Evolutionary conservation across 2,329 filamentous ascomycete species (phyloP).

Genomic region (Phialemonium atrogriseum): DNA sequence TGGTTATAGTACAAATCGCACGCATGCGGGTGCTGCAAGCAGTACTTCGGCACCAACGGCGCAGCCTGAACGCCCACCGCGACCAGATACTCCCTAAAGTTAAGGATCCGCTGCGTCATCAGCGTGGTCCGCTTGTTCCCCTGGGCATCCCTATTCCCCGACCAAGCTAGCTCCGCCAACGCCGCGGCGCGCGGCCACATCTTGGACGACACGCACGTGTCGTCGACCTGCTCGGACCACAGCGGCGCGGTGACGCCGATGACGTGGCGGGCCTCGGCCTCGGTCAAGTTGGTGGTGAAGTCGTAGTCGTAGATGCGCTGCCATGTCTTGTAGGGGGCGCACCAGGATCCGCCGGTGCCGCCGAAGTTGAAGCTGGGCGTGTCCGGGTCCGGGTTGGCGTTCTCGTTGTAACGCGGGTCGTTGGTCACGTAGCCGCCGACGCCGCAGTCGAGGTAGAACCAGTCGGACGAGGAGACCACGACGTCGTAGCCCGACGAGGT

Average conservation of each 20-base stretch:
- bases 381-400: conserved; percentile 37
- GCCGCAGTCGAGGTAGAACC: conserved; percentile 49
- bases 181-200: conserved; percentile 51
- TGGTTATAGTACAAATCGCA: conserved; percentile 48
- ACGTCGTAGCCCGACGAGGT: conserved; percentile 42
- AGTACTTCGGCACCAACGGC: conserved; percentile 48
- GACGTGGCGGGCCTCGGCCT: conserved; percentile 35
- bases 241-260: conserved; percentile 43
- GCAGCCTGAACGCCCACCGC: conserved; percentile 42
- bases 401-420: conserved; percentile 46
- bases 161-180: conserved; percentile 46
- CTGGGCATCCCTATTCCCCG: conserved; percentile 39
- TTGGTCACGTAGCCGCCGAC: conserved; percentile 45
- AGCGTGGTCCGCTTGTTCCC: conserved; percentile 42
- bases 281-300: conserved; percentile 40
- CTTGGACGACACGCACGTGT: conserved; percentile 37
- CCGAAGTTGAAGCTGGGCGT: conserved; percentile 44
- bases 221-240: conserved; percentile 47
- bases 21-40: conserved; percentile 46
- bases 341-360: conserved; percentile 47
- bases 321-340: conserved; percentile 51
- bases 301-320: conserved; percentile 53
- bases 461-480: conserved; percentile 47
- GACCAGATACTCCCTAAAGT: conserved; percentile 51
- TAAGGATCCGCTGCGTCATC: conserved; percentile 47